A percentile compares a stretch with the other conserved stretches of the same genome.
Evolutionary conservation across 352 stramenopile species (phyloP).

Genomic region (Phytophthora kernoviae): DNA sequence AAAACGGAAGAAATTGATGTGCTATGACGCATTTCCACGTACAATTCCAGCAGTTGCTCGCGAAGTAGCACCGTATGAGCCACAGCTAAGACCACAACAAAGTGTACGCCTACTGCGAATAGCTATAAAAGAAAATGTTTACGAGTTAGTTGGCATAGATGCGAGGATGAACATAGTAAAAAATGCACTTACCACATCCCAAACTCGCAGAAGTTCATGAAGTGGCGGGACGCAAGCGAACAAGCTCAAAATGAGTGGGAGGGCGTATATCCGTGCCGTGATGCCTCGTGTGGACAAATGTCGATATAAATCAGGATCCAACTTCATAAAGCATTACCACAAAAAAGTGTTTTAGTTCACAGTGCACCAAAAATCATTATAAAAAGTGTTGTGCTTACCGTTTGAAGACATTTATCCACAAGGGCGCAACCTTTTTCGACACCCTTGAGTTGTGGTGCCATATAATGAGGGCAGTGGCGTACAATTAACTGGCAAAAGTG

Average conservation of each 20-base stretch:
- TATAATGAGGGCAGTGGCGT: constrained; percentile 89
- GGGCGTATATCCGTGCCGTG: constrained; percentile 85
- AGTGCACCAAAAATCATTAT: background rate
- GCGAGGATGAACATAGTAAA: background rate
- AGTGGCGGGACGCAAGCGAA: constrained; percentile 91
- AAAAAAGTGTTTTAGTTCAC: background rate
- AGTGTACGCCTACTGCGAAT: constrained; percentile 91
- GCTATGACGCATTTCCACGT: constrained; percentile 10
- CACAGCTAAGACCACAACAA: constrained; percentile 90
- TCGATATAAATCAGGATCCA: constrained; percentile 82
- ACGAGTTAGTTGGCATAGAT: background rate
- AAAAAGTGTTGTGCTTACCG: constrained; percentile 31
- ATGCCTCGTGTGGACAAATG: constrained; percentile 81
- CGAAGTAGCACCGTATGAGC: constrained; percentile 89
- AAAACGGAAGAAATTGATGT: no score
- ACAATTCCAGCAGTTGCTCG: constrained; percentile 82
- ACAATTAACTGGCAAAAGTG: constrained; percentile 87
- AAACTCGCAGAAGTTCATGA: constrained; percentile 88
- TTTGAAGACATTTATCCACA: constrained; percentile 83
- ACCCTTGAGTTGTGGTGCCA: constrained; percentile 86
- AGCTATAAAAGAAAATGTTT: constrained; percentile 42
- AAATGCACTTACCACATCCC: constrained; percentile 78
- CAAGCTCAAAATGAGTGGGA: constrained; percentile 88
- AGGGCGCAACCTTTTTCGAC: constrained; percentile 82
- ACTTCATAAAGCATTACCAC: constrained; percentile 30